A percentile compares a stretch with the other conserved stretches of the same genome.
Evolutionary conservation across 805 yeast genomes (phyloP).

Genomic region (Sungouiella blattae): DNA sequence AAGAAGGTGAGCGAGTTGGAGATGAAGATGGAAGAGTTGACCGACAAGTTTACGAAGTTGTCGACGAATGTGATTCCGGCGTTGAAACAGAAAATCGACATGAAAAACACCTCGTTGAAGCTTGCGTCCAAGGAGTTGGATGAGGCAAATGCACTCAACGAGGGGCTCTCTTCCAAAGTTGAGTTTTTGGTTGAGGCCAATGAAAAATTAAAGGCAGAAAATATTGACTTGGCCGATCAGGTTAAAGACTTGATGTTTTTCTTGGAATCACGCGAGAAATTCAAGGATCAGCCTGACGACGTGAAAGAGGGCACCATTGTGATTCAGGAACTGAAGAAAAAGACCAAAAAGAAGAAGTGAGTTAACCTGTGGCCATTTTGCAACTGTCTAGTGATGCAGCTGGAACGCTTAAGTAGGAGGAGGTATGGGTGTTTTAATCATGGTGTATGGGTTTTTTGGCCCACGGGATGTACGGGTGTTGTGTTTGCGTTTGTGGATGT

Average conservation of each 20-base stretch:
- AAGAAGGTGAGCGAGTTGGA: conserved; percentile 22
- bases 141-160: conserved; percentile 31
- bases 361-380: too few species aligned
- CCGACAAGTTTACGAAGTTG: conserved; percentile 16
- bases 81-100: conserved; percentile 26
- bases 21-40: conserved; percentile 25
- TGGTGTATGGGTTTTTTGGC: too few species aligned
- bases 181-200: conserved; percentile 29
- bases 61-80: conserved; percentile 30
- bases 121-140: conserved; percentile 29
- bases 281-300: conserved; percentile 67
- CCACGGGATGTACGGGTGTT: too few species aligned
- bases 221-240: conserved; percentile 55
- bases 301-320: conserved; percentile 68
- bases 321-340: conserved; percentile 28
- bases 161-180: conserved; percentile 37
- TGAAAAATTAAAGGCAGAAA: conserved; percentile 32
- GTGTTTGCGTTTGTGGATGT: too few species aligned
- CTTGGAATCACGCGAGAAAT: conserved; percentile 67
- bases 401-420: too few species aligned
- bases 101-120: conserved; percentile 28
- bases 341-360: conserved; percentile 11
- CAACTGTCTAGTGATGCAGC: too few species aligned
- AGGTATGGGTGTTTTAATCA: too few species aligned
- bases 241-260: conserved; percentile 78